Conservation (phyloP, 306 rosid genomes). For the Cucurbita ficifolia region DNA sequence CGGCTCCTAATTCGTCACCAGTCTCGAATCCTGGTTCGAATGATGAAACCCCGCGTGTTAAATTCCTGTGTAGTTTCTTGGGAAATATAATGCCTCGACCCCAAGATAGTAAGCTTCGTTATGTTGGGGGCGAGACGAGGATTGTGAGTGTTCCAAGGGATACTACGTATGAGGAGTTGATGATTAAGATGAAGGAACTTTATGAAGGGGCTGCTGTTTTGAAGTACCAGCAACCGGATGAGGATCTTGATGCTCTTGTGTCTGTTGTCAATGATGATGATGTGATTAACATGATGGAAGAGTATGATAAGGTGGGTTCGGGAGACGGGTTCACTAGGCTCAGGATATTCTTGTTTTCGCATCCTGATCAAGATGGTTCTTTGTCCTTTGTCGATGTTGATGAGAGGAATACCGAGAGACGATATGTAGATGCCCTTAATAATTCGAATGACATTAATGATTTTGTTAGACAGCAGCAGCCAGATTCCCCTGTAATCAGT, state of each 20-base stretch:
- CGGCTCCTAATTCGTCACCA: slow-evolving; percentile 23
- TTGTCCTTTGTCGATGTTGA: slow-evolving; percentile 67
- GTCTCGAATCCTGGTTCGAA: slow-evolving; percentile 22
- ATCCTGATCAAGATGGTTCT: slow-evolving; percentile 58
- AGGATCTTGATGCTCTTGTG: slow-evolving; percentile 93
- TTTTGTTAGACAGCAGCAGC: slow-evolving; percentile 43
- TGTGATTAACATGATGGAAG: slow-evolving; percentile 97
- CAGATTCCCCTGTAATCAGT: slow-evolving; percentile 37
- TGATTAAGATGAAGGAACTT: slow-evolving; percentile 80
- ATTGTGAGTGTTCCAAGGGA: slow-evolving; percentile 70
- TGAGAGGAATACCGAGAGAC: slow-evolving; percentile 73
- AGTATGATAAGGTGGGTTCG: slow-evolving; percentile 84
- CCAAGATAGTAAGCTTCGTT: slow-evolving; percentile 86
- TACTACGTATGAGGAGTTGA: slow-evolving; percentile 65
- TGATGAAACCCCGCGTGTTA: slow-evolving; percentile 62
- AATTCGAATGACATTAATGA: slow-evolving; percentile 62
- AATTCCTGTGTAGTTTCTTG: slow-evolving; percentile 75
- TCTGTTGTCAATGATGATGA: slow-evolving; percentile 94
- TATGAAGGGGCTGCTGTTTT: slow-evolving; percentile 66
- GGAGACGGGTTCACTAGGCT: slow-evolving; percentile 91
- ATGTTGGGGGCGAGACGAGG: slow-evolving; percentile 94
- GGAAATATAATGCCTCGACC: slow-evolving; percentile 98
- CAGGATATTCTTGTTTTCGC: slow-evolving; percentile 74
- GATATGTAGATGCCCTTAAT: slow-evolving; percentile 92
- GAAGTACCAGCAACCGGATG: slow-evolving; percentile 96